phyloP scores from a whole-genome alignment of 1,284 basidiomycete genomes.

The Boletus albobrunnescens region DNA sequence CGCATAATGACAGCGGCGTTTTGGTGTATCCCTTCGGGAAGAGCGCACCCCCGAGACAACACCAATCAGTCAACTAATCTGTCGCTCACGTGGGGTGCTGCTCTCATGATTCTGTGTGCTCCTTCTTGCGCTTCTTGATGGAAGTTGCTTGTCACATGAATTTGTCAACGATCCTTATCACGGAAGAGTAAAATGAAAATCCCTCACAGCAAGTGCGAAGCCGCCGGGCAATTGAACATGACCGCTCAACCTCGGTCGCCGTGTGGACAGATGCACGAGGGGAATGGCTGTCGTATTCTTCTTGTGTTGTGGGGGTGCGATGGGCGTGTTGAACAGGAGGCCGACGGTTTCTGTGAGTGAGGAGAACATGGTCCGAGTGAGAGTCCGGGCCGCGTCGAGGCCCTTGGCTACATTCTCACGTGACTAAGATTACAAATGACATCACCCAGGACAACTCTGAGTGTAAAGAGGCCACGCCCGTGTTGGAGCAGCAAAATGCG shows the following conservation, averaged over 20 bases:
- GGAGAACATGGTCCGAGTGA: slow-evolving; percentile 7
- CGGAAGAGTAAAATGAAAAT: not conserved
- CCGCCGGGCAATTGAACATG: slow-evolving; percentile 2
- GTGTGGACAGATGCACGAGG: slow-evolving; percentile 13
- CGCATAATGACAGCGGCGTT: no score
- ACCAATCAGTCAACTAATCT: not conserved
- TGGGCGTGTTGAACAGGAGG: slow-evolving; percentile 26
- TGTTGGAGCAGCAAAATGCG: no score
- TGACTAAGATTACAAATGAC: slow-evolving; percentile 13
- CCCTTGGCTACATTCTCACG: slow-evolving; percentile 4
- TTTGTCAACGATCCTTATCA: not conserved
- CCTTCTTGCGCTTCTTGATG: not conserved
- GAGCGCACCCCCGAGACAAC: no score
- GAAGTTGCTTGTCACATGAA: slow-evolving; percentile 4
- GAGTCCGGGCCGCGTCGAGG: not conserved
- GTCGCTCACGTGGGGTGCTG: not conserved
- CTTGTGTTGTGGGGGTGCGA: slow-evolving; percentile 4
- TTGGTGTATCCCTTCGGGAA: no score
- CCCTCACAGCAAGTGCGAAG: slow-evolving; percentile 17
- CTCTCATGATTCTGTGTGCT: slow-evolving; percentile 13
- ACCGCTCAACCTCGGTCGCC: not conserved
- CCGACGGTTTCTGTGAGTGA: slow-evolving; percentile 16
- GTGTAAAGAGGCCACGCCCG: no score
- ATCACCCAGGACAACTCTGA: no score
- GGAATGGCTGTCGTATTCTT: slow-evolving; percentile 5